phyloP scores from a whole-genome alignment of 768 basidiomycete species.

The Leccinellum albellum region DNA sequence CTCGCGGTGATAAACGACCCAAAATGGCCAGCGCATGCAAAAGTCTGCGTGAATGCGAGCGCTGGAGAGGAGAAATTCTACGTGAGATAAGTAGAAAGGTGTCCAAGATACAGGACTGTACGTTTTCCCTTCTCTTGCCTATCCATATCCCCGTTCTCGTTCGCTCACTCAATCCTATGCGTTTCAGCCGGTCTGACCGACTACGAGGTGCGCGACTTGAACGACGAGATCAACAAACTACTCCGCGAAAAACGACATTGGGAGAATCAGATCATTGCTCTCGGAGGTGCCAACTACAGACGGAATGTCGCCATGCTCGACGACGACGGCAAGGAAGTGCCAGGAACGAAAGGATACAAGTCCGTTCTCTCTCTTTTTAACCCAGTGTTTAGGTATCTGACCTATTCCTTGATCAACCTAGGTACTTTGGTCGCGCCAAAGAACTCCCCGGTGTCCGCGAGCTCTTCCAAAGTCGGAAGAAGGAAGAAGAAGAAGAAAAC shows the following conservation, averaged over 20 bases:
- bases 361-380: conserved; percentile 34
- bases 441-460: conserved; percentile 94
- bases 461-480: conserved; percentile 83
- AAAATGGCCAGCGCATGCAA: conserved; percentile 91
- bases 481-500: conserved; percentile 88
- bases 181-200: conserved; percentile 81
- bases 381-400: not conserved
- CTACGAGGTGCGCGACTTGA: conserved; percentile 93
- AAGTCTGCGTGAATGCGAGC: conserved; percentile 87
- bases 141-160: not conserved
- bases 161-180: not conserved
- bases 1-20: conserved; percentile 80
- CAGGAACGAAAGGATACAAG: conserved; percentile 98
- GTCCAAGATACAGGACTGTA: conserved; percentile 95
- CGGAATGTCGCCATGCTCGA: conserved; percentile 92
- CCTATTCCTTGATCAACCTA: conserved; percentile 27
- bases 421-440: conserved; percentile 96
- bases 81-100: conserved; percentile 95
- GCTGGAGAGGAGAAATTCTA: conserved; percentile 94
- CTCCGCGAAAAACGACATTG: conserved; percentile 95
- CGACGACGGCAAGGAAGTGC: conserved; percentile 93
- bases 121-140: conserved; percentile 25
- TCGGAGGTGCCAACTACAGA: conserved; percentile 95
- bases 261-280: conserved; percentile 96
- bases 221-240: conserved; percentile 96